Evolutionary conservation across 2,329 filamentous ascomycete species (phyloP).

Genomic region (Hypoxylon sp.): DNA sequence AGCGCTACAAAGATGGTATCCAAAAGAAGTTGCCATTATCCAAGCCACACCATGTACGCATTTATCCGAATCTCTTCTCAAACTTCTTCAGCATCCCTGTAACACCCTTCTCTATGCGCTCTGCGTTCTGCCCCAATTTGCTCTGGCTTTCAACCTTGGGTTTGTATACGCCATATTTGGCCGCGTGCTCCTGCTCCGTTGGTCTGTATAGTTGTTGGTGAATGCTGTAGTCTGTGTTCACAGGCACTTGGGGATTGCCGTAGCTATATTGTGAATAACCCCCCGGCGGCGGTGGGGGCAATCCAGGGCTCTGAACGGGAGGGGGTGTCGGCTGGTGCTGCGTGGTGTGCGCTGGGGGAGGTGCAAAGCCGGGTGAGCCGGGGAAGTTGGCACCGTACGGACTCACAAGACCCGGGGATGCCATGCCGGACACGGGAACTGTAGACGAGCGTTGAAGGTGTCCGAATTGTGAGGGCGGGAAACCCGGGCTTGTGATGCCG

Average conservation of each 20-base stretch:
- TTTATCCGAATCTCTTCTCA: conserved; percentile 79
- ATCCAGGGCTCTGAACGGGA: conserved; percentile 56
- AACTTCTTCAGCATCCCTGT: conserved; percentile 82
- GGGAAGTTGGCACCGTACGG: conserved; percentile 64
- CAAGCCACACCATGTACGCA: neutral
- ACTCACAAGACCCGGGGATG: conserved; percentile 59
- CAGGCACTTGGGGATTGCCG: conserved; percentile 33
- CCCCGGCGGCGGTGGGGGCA: conserved; percentile 63
- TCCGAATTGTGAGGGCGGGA: conserved; percentile 61
- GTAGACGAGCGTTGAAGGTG: conserved; percentile 64
- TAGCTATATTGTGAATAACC: conserved; percentile 72
- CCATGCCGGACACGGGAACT: conserved; percentile 61
- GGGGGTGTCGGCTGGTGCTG: conserved; percentile 53
- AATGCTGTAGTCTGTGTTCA: conserved; percentile 66
- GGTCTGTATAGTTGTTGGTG: conserved; percentile 81
- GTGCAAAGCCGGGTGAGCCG: conserved; percentile 61
- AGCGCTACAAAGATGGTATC: conserved; percentile 5
- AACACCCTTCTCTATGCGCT: conserved; percentile 78
- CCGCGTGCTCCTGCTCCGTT: conserved; percentile 70
- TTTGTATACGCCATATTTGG: conserved; percentile 58
- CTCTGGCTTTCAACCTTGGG: conserved; percentile 61
- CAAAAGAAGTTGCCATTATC: conserved; percentile 1
- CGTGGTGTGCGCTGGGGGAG: conserved; percentile 45
- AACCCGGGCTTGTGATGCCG: conserved; percentile 61
- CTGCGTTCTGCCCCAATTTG: conserved; percentile 75